phyloP scores from a whole-genome alignment of 129 eudicot species.

The Saussurea involucrata region DNA sequence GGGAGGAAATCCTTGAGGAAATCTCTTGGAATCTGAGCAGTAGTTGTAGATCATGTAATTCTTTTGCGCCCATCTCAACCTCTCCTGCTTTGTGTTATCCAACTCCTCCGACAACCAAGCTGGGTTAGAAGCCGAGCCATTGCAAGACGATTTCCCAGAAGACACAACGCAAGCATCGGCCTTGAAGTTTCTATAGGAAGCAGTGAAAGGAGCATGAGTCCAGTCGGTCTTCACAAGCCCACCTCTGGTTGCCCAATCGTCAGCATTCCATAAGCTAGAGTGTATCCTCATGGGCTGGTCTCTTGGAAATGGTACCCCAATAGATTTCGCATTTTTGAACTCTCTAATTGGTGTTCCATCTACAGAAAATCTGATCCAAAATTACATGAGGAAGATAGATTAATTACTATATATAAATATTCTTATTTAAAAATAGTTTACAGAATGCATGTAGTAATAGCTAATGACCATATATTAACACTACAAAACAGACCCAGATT shows the following conservation, averaged over 20 bases:
- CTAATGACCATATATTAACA: too few species aligned
- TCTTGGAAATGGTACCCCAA: conserved; percentile 53
- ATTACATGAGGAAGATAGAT: neutral
- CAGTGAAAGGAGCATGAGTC: conserved; percentile 55
- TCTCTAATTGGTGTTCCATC: conserved; percentile 63
- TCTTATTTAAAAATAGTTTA: too few species aligned
- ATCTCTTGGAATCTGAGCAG: conserved; percentile 49
- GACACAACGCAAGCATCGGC: conserved; percentile 48
- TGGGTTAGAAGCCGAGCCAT: conserved; percentile 6
- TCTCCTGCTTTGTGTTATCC: conserved; percentile 46
- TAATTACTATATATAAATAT: too few species aligned
- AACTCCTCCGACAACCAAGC: conserved; percentile 49
- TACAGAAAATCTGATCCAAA: conserved; percentile 48
- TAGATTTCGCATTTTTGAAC: conserved; percentile 48
- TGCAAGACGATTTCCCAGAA: conserved; percentile 37
- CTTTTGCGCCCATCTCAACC: conserved; percentile 50
- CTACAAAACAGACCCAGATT: too few species aligned
- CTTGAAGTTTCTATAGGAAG: conserved; percentile 45
- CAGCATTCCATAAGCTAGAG: conserved; percentile 63
- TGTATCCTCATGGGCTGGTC: conserved; percentile 61
- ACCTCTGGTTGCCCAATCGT: conserved; percentile 69
- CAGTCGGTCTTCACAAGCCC: conserved; percentile 57
- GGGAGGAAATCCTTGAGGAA: conserved; percentile 49
- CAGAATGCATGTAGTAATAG: neutral
- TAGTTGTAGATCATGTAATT: conserved; percentile 65